Conservation (phyloP, 129 eudicot genomes). For the Pulicaria dysenterica region DNA sequence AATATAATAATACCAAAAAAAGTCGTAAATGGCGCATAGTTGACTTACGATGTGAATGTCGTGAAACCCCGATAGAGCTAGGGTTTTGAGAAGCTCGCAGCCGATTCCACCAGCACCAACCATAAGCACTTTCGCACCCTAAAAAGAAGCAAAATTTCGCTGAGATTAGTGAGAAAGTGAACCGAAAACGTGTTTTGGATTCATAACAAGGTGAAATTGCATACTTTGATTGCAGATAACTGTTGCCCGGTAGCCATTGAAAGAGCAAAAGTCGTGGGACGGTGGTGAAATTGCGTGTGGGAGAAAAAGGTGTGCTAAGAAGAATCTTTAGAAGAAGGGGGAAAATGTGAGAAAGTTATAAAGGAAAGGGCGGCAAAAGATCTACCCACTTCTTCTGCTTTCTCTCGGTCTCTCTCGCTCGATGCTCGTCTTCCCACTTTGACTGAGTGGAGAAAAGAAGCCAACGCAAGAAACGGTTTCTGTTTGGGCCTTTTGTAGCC, state of each 20-base stretch:
- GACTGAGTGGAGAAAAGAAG: constrained; percentile 9
- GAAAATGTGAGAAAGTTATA: constrained; percentile 11
- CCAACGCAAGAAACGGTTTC: constrained; percentile 13
- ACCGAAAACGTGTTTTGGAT: background rate
- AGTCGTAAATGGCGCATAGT: constrained; percentile 7
- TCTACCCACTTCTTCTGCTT: constrained; percentile 1
- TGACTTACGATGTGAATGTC: constrained; percentile 85
- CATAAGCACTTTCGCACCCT: constrained; percentile 92
- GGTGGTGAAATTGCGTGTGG: constrained; percentile 7
- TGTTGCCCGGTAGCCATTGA: constrained; percentile 62
- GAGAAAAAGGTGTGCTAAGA: constrained; percentile 9
- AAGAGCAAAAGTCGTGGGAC: background rate
- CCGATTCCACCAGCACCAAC: constrained; percentile 99
- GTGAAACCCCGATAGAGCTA: constrained; percentile 85
- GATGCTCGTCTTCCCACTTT: constrained; percentile 17
- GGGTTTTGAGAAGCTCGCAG: constrained; percentile 96
- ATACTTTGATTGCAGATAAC: constrained; percentile 64
- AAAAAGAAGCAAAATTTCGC: background rate
- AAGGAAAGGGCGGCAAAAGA: constrained; percentile 71
- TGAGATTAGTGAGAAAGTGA: background rate
- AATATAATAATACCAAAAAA: background rate
- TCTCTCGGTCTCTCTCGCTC: background rate
- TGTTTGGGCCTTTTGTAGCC: constrained; percentile 15
- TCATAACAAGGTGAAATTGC: background rate
- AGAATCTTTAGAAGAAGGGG: constrained; percentile 8